Base-by-base conservation (phyloP, 306 rosid genomes). In the Malus sieversii region DNA sequence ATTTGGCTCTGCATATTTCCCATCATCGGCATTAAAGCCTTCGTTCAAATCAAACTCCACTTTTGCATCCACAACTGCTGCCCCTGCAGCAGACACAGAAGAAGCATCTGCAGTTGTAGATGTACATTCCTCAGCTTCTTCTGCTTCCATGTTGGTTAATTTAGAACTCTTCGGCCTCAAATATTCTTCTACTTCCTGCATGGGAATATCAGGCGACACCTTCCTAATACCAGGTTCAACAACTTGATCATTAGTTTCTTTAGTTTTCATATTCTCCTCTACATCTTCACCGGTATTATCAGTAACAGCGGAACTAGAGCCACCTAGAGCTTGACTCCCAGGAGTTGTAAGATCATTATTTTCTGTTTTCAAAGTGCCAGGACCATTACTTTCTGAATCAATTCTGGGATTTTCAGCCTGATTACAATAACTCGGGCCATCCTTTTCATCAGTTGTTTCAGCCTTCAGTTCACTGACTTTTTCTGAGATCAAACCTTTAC, bases 31-130 rank as follows among this genome's bases (percentile, higher is more conserved):
- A 80, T 64, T 80, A 67, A 89, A 77, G 40, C 97, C 91, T 84
- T 91, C 94, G 55, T 91, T 91, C 82, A 91, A 87, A 82, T 91
- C 97, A 72, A 91, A 89, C 61, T 74, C 88, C 74, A 89, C 77
- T 77, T 86, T 91, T 35, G 85, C 84, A 82, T 80, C 87, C 38
- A 55, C 67, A 69, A 71, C 92, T 64, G 87, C 62, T 13, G 64
- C 82, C 69, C 64, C 87, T 46, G 55, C 84, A 70, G 86, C 85
- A 55, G 87, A 83, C 58, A 83, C n/a, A 19, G 85, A 84, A 85
- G 88, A 80, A 72, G 84, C 66, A 60, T 87, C 94, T 74, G 88
- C 89, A 64, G 85, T 83, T 77, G 87, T 82, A 64, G 90, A 89
- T 57, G 91, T 83, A 82, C 91, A 86, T 73, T 89, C 92, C 77